Base-by-base conservation (phyloP, 176 grass and related monocot genomes). In the Juncus effusus region DNA sequence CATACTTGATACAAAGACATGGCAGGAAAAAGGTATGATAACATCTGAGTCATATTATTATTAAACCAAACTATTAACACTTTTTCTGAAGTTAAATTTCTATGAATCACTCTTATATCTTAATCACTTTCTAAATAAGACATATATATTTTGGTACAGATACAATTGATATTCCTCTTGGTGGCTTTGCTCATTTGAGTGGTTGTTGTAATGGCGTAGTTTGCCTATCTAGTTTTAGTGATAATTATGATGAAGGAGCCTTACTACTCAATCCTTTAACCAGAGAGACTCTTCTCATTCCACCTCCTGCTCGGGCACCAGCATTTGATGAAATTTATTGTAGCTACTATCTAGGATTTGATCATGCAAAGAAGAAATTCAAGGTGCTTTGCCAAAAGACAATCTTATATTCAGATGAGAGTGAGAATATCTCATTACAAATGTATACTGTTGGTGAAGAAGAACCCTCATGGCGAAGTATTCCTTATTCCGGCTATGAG, bases 291-390 rank as follows among this genome's bases (percentile, higher is more conserved):
- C 5, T 13, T 2, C 6, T 2, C 7, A 59, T 59, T 36, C 56
- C 56, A 59, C 56, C 56, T 6, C 56, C 5, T 13, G 7, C 56
- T 28, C 7, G 9, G 4, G 51, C 10, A 3, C 51, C 51, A 55
- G 13, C 10, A 10, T 3, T 10, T n/a, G n/a, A 11, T 9, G 51
- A 54, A 11, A 54, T n/a, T 11, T 54, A 11, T 54, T 54, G 10
- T 54, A n/a, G n/a, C n/a, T 54, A 54, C 51, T 54, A 54, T 54
- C 51, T 54, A 11, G 51, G 51, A 54, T 54, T 54, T 5, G 51
- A 54, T n/a, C 51, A 54, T 11, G 10, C 51, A 54, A 54, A 11
- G 2, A n/a, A 54, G n/a, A 54, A 54, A 54, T 54, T 54, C 11
- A 54, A 54, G 51, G 51, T 54, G 1, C n/a, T 54, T 11, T 54